Base-by-base conservation (phyloP, 2,329 filamentous ascomycete species). In the Cercospora berteroae region DNA sequence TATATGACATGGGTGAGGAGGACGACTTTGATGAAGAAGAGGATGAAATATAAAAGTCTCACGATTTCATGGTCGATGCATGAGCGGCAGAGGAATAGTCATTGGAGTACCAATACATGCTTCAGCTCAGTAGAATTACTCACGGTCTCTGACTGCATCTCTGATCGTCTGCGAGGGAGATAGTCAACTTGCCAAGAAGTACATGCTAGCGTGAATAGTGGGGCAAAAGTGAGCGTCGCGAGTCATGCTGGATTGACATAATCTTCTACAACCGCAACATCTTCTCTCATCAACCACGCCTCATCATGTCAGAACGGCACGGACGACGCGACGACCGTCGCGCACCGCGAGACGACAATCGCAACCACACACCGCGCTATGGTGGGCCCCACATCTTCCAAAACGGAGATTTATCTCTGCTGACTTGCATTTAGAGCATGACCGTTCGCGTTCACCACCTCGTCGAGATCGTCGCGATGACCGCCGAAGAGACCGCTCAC, bases 11-110 rank as follows among this genome's bases (percentile, higher is more conserved):
- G 91, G 94, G 94, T 1, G 87, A 89, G 70, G 95, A 98, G 81
- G 95, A 99, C 79, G 93, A 98, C 78, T 98, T 97, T 81, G 94
- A 97, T 73, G 94, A 96, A 67, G 93, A 96, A 76, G 93, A 97
- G 75, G 94, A 97, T 80, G 94, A 97, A 80, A 93, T 94, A 72
- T 94, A 80, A 79, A 36, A 25, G 39, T 25, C 5, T 16, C 18
- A 9, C n/a, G 27, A n/a, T 16, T 16, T 39, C 36, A 42, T 42
- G 36, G 9, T 42, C 16, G 52, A 58, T 59, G 9, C 57, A 23
- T 36, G 31, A 31, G n/a, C 13, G n/a, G 10, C 18, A 27, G 5
- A 1, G 13, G 13, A 9, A 29, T 44, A 13, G 18, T 25, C 18
- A 7, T 31, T 25, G 18, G 10, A 25, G 8, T 36, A 4, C 4